Evolutionary conservation across 495 filamentous ascomycete species (phyloP).

Genomic region (Penicillium verhagenii): DNA sequence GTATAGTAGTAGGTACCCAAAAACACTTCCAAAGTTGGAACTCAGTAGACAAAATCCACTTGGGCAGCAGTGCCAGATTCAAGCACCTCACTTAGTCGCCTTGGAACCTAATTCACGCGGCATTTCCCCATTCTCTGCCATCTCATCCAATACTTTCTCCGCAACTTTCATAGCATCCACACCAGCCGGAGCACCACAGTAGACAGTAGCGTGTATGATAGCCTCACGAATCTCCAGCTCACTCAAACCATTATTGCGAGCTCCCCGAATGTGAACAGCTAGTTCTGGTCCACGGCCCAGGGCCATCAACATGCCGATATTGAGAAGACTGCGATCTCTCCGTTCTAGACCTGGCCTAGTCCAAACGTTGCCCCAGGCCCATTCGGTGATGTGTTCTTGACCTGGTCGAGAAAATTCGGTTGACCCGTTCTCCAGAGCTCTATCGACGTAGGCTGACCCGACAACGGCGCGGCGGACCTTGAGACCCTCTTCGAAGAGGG

Average conservation of each 20-base stretch:
- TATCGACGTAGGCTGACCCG: conserved; percentile 38
- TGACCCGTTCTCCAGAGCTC: conserved; percentile 12
- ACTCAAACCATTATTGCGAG: conserved; percentile 45
- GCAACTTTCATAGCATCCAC: conserved; percentile 28
- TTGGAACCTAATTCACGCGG: conserved; percentile 8
- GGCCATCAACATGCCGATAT: conserved; percentile 51
- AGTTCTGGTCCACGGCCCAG: conserved; percentile 46
- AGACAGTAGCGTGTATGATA: conserved; percentile 46
- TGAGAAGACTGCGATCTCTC: conserved; percentile 48
- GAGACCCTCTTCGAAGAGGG: conserved; percentile 54
- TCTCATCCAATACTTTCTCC: conserved; percentile 15
- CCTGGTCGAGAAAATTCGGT: conserved; percentile 36
- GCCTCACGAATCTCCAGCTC: conserved; percentile 55
- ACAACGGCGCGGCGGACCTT: conserved; percentile 47
- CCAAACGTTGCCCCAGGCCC: conserved; percentile 50
- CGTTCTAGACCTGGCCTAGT: conserved; percentile 46
- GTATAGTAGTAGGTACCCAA: too few relatives aligned
- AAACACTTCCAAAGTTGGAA: background rate
- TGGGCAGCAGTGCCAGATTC: background rate
- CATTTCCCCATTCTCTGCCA: conserved; percentile 17
- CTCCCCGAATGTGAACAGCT: conserved; percentile 49
- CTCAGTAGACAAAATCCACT: background rate
- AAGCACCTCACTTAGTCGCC: background rate
- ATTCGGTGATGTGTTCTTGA: conserved; percentile 45
- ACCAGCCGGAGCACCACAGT: conserved; percentile 44